Conservation (phyloP, 306 rosid genomes). For the Begonia peltatifolia region DNA sequence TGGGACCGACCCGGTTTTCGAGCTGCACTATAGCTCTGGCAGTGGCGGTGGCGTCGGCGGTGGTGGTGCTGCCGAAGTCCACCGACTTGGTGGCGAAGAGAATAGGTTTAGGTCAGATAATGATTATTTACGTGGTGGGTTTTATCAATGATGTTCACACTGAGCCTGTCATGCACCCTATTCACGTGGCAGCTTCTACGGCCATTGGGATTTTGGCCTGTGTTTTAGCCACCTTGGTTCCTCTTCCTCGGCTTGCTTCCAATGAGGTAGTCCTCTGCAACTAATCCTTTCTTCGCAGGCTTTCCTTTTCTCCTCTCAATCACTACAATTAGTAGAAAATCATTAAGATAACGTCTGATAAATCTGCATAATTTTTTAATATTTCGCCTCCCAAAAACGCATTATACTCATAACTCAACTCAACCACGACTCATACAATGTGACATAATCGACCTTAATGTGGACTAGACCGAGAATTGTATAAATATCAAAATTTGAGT, state of each 20-base stretch:
- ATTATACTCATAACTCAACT: too few relatives aligned
- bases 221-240: conserved; percentile 45
- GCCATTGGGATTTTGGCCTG: conserved; percentile 47
- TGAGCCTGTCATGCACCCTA: conserved; percentile 43
- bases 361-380: too few relatives aligned
- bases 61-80: conserved; percentile 38
- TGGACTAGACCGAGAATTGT: too few relatives aligned
- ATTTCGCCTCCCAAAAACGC: too few relatives aligned
- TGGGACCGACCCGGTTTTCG: conserved; percentile 28
- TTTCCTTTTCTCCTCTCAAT: too few relatives aligned
- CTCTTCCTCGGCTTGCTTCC: conserved; percentile 54
- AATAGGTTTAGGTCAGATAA: conserved; percentile 51
- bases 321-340: too few relatives aligned
- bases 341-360: too few relatives aligned
- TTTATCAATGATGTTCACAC: conserved; percentile 19
- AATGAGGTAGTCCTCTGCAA: conserved; percentile 18
- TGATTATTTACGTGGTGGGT: conserved; percentile 40
- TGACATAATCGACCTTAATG: too few relatives aligned
- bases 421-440: too few relatives aligned
- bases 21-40: conserved; percentile 24
- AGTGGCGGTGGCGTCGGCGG: conserved; percentile 36
- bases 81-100: conserved; percentile 41
- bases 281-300: too few relatives aligned
- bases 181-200: conserved; percentile 44
- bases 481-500: too few relatives aligned